Evolutionary conservation across 106 monocot genomes (phyloP).

Genomic region (Chionographis japonica): DNA sequence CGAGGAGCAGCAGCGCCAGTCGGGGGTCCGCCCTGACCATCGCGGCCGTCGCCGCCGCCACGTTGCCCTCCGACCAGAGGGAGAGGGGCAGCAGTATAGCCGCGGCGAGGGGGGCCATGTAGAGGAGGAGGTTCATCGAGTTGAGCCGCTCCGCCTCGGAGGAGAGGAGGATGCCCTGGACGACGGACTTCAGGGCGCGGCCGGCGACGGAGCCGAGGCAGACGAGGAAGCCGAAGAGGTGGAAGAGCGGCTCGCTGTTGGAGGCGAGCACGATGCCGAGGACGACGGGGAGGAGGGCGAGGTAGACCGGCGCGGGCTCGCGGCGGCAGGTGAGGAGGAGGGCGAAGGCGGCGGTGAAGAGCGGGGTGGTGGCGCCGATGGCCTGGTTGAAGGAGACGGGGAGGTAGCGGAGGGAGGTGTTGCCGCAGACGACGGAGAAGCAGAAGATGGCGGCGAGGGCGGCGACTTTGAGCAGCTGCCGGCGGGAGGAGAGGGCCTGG

Average conservation of each 20-base stretch:
- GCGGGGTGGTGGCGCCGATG: conserved; percentile 12
- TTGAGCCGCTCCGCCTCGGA: conserved; percentile 13
- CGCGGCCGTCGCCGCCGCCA: neutral
- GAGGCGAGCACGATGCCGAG: conserved; percentile 14
- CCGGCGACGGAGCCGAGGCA: conserved; percentile 19
- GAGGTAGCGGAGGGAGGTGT: conserved; percentile 21
- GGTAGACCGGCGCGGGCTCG: conserved; percentile 7
- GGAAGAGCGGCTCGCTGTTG: conserved; percentile 20
- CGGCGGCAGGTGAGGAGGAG: conserved; percentile 8
- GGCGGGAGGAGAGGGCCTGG: conserved; percentile 10
- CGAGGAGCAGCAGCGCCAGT: conserved; percentile 2
- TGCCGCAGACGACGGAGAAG: conserved; percentile 23
- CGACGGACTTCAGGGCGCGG: conserved; percentile 15
- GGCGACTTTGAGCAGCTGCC: conserved; percentile 12
- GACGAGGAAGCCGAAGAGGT: conserved; percentile 19
- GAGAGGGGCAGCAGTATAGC: conserved; percentile 6
- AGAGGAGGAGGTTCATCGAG: conserved; percentile 15
- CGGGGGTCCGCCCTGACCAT: neutral
- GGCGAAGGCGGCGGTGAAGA: conserved; percentile 17
- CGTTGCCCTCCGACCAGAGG: conserved; percentile 2
- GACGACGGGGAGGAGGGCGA: conserved; percentile 16
- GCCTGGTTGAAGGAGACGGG: conserved; percentile 22
- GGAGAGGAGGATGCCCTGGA: conserved; percentile 15
- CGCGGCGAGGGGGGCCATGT: conserved; percentile 18
- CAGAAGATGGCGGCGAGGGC: conserved; percentile 16